Percentiles rank a stretch among this genome's conserved stretches.
These are phyloP conservation scores for Penicillium psychrofluorescens DNA, from an alignment of 495 filamentous ascomycete species.

Conservation along the genomic window DNA sequence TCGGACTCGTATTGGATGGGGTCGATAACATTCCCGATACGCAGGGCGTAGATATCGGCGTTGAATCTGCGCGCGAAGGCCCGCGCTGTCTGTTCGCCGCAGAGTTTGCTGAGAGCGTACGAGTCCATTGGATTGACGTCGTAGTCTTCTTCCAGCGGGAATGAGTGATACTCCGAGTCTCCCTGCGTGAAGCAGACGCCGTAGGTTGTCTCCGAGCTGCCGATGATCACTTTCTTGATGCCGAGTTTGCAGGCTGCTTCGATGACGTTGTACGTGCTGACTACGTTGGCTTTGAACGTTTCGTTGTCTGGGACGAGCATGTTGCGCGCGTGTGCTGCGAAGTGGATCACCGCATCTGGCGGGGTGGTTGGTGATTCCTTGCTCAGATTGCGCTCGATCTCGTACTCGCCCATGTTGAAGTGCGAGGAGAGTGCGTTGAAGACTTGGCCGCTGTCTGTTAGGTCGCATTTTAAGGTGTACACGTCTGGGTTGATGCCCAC, in stretches of 20 bases:
- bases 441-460: slow-evolving; percentile 47
- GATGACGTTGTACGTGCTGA: slow-evolving; percentile 49
- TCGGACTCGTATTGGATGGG: slow-evolving; percentile 46
- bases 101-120: slow-evolving; percentile 52
- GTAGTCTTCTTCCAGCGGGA: slow-evolving; percentile 47
- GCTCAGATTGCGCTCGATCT: slow-evolving; percentile 11
- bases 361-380: slow-evolving; percentile 21
- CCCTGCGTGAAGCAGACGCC: slow-evolving; percentile 52
- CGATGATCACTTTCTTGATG: slow-evolving; percentile 51
- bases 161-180: slow-evolving; percentile 41
- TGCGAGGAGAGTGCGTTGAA: slow-evolving; percentile 51
- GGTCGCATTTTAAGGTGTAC: slow-evolving; percentile 46
- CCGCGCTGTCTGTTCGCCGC: slow-evolving; percentile 45
- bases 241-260: slow-evolving; percentile 53
- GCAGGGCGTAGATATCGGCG: slow-evolving; percentile 49
- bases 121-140: slow-evolving; percentile 45
- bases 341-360: slow-evolving; percentile 52
- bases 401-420: slow-evolving; percentile 38
- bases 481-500: slow-evolving; percentile 11
- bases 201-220: slow-evolving; percentile 47
- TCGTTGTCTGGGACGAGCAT: slow-evolving; percentile 54
- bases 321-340: slow-evolving; percentile 52
- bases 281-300: slow-evolving; percentile 44
- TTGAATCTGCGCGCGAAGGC: slow-evolving; percentile 46
- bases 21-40: slow-evolving; percentile 51